phyloP scores from a whole-genome alignment of 2,329 filamentous ascomycete genomes.

The Emergomyces pasteurianus region DNA sequence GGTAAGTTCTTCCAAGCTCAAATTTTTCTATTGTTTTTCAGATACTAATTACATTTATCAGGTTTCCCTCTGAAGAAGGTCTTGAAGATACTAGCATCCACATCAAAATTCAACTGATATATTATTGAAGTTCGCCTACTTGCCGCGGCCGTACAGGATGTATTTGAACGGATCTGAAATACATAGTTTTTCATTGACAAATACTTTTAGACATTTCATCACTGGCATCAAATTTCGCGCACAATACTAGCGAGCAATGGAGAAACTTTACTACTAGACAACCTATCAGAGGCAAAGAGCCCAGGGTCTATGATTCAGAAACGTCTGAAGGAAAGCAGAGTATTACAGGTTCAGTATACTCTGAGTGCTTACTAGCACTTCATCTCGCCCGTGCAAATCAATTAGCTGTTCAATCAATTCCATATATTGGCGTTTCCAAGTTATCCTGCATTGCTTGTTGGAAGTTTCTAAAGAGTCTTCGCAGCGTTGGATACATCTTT shows the following conservation, averaged over 20 bases:
- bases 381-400: neutral
- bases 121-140: neutral
- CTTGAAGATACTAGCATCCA: neutral
- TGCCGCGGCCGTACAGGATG: neutral
- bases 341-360: neutral
- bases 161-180: neutral
- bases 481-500: neutral
- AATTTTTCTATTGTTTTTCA: neutral
- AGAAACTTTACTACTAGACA: neutral
- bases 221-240: neutral
- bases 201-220: neutral
- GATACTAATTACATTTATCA: neutral
- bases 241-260: neutral
- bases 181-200: neutral
- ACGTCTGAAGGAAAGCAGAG: neutral
- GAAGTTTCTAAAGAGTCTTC: neutral
- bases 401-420: neutral
- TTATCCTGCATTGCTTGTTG: neutral
- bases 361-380: neutral
- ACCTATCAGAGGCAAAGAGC: neutral
- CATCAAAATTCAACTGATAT: neutral
- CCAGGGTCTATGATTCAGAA: neutral
- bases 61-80: neutral
- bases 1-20: neutral
- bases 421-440: neutral